Evolutionary conservation across 176 grass and related monocot genomes (phyloP).

Genomic region (Carex scoparia): DNA sequence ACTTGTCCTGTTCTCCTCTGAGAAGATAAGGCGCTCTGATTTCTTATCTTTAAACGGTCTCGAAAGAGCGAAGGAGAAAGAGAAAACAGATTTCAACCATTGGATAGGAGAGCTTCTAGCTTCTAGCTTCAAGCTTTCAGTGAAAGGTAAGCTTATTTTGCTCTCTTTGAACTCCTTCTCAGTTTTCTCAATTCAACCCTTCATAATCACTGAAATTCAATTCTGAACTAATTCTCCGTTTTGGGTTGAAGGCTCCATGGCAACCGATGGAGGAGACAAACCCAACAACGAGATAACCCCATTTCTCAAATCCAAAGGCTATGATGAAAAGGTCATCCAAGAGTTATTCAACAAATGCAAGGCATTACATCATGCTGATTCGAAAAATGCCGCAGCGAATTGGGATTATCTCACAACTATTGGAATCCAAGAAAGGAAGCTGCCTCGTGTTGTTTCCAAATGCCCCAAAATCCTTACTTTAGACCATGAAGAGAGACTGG

Average conservation of each 20-base stretch:
- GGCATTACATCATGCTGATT: slow-evolving; percentile 43
- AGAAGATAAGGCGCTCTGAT: slow-evolving; percentile 9
- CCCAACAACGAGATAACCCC: slow-evolving; percentile 30
- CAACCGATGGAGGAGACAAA: slow-evolving; percentile 14
- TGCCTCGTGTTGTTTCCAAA: slow-evolving; percentile 67
- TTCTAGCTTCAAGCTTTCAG: not conserved
- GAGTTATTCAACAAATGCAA: slow-evolving; percentile 63
- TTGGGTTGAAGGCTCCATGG: slow-evolving; percentile 21
- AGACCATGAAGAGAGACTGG: slow-evolving; percentile 55
- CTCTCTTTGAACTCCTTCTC: not conserved
- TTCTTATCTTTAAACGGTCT: slow-evolving; percentile 10
- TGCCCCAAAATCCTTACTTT: slow-evolving; percentile 88
- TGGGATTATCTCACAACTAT: slow-evolving; percentile 70
- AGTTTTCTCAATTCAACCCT: not conserved
- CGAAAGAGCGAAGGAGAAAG: not conserved
- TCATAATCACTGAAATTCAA: not conserved
- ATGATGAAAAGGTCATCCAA: slow-evolving; percentile 53
- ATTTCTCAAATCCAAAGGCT: slow-evolving; percentile 77
- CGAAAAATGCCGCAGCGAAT: slow-evolving; percentile 43
- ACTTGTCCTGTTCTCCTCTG: not conserved
- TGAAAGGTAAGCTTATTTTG: not conserved
- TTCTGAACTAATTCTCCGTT: not conserved
- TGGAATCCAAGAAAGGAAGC: slow-evolving; percentile 71
- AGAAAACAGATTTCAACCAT: not conserved
- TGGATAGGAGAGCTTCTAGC: not conserved